Conservation (phyloP, 768 basidiomycete species). For the Kwoniella shandongensis region DNA sequence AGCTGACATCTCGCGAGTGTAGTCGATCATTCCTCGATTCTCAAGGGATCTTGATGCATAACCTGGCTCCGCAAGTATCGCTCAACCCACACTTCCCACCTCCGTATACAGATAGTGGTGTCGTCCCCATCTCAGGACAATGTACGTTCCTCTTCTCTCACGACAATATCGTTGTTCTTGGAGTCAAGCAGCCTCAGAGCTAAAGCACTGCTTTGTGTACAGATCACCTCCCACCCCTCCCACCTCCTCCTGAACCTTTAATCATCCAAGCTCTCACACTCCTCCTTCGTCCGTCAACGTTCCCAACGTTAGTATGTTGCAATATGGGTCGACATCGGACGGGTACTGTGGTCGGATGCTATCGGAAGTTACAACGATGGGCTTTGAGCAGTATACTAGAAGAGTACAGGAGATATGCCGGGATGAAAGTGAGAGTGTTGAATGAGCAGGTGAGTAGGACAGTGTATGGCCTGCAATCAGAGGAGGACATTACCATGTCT, state of each 20-base stretch:
- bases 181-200: conserved; percentile 6
- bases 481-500: too few relatives aligned
- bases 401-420: conserved; percentile 54
- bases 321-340: conserved; percentile 53
- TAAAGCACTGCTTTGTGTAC: conserved; percentile 10
- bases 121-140: conserved; percentile 41
- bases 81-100: conserved; percentile 50
- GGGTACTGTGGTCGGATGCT: conserved; percentile 52
- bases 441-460: conserved; percentile 52
- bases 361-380: conserved; percentile 54
- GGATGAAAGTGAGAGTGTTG: conserved; percentile 52
- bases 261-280: conserved; percentile 54
- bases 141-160: conserved; percentile 31
- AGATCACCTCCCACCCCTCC: conserved; percentile 48
- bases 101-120: conserved; percentile 40
- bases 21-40: conserved; percentile 50
- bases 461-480: too few relatives aligned
- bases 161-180: conserved; percentile 7
- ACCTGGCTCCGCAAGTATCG: conserved; percentile 46
- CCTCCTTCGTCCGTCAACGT: conserved; percentile 50
- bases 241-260: conserved; percentile 52
- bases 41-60: conserved; percentile 50
- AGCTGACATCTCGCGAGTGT: neutral
- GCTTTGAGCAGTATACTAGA: conserved; percentile 51
- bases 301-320: conserved; percentile 53